Conservation (phyloP, 2,329 filamentous ascomycete species). For the Dryadomyces quercus-mongolicae region DNA sequence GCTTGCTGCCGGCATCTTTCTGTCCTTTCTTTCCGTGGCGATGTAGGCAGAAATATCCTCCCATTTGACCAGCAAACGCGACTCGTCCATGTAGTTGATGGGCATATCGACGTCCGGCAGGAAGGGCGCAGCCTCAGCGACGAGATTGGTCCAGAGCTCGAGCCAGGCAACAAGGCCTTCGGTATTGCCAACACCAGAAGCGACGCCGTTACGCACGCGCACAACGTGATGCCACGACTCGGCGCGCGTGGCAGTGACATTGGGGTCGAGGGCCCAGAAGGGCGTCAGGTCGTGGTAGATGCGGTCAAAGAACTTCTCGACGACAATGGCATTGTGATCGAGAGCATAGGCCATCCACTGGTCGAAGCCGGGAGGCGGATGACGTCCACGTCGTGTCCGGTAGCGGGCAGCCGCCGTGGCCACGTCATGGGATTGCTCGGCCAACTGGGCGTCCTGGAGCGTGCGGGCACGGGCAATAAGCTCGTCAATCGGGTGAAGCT, state of each 20-base stretch:
- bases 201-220: constrained; percentile 32
- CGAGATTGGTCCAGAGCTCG: constrained; percentile 34
- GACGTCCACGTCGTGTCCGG: constrained; percentile 31
- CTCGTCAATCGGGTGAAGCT: background rate
- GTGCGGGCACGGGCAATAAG: constrained; percentile 25
- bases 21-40: constrained; percentile 29
- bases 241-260: constrained; percentile 20
- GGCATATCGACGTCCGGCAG: constrained; percentile 56
- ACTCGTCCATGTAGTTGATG: constrained; percentile 53
- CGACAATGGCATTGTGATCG: constrained; percentile 27
- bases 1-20: constrained; percentile 28
- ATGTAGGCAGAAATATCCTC: constrained; percentile 41
- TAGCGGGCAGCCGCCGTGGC: constrained; percentile 33
- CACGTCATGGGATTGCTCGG: constrained; percentile 29
- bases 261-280: constrained; percentile 40
- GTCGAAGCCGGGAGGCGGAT: constrained; percentile 36
- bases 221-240: constrained; percentile 33
- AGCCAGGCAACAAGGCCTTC: constrained; percentile 30
- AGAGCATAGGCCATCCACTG: constrained; percentile 33
- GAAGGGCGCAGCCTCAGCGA: constrained; percentile 36
- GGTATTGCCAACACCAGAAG: constrained; percentile 25
- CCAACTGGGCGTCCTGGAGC: constrained; percentile 24
- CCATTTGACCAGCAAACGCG: constrained; percentile 47
- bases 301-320: constrained; percentile 39
- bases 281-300: constrained; percentile 39